phyloP scores from a whole-genome alignment of 768 basidiomycete species.

The Pulveroboletus ravenelii region DNA sequence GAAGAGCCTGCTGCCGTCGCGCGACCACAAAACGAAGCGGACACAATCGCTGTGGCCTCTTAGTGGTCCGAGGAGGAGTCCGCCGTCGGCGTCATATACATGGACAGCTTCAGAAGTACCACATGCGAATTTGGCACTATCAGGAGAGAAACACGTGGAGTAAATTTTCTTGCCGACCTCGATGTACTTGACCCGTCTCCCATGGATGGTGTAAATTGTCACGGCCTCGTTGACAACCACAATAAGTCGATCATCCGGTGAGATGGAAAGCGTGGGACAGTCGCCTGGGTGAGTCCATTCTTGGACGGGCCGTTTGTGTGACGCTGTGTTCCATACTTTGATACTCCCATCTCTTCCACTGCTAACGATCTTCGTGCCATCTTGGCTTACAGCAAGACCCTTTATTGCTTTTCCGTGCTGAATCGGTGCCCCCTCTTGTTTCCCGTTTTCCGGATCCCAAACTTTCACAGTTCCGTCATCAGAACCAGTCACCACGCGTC shows the following conservation, averaged over 20 bases:
- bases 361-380: not conserved
- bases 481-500: not conserved
- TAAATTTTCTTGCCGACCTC: not conserved
- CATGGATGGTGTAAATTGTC: not conserved
- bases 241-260: slow-evolving; percentile 1
- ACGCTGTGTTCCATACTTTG: not conserved
- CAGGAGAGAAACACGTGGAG: not conserved
- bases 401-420: not conserved
- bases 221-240: not conserved
- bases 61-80: not conserved
- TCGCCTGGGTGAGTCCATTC: not conserved
- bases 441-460: not conserved
- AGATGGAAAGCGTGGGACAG: not conserved
- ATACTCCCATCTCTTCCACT: not conserved
- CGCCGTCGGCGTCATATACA: not conserved
- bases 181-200: not conserved
- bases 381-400: not conserved
- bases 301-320: not conserved
- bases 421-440: not conserved
- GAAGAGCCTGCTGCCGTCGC: slow-evolving; percentile 1
- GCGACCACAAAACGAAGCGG: slow-evolving; percentile 3
- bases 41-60: not conserved
- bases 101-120: not conserved
- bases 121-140: slow-evolving; percentile 1
- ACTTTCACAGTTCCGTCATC: not conserved